Evolutionary conservation across 306 rosid species (phyloP).

Genomic region (Corylus heterophylla): DNA sequence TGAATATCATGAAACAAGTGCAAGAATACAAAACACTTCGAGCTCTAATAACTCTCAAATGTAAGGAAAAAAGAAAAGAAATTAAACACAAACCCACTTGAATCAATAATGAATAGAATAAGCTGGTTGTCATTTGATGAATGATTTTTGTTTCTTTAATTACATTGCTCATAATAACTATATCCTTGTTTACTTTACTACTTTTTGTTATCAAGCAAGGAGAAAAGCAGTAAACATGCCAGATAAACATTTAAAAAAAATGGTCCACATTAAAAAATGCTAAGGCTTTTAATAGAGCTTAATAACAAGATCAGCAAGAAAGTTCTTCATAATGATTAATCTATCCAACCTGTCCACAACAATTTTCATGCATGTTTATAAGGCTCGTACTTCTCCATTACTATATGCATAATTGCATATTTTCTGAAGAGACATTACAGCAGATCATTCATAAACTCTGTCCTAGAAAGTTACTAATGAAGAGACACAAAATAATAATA

Average conservation of each 20-base stretch:
- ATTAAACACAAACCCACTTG: neutral
- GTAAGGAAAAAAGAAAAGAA: neutral
- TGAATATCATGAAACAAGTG: neutral
- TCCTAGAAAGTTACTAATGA: neutral
- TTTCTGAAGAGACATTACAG: neutral
- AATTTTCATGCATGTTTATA: neutral
- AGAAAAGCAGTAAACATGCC: neutral
- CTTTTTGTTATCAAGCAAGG: neutral
- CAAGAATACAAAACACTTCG: neutral
- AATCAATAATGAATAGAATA: neutral
- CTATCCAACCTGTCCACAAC: neutral
- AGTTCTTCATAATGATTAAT: neutral
- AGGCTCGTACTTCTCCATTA: neutral
- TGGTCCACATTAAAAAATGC: no score
- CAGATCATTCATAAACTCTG: neutral
- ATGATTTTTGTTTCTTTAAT: neutral
- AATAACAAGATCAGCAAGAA: neutral
- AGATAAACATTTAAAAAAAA: no score
- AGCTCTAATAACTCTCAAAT: neutral
- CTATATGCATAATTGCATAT: neutral
- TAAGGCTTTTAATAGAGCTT: neutral
- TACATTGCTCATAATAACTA: no score
- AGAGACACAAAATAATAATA: neutral
- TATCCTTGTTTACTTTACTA: no score
- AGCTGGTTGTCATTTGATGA: neutral